A percentile compares a stretch with the other conserved stretches of the same genome.
Evolutionary conservation across 1,284 basidiomycete genomes (phyloP).

Genomic region (Ganoderma boninense): DNA sequence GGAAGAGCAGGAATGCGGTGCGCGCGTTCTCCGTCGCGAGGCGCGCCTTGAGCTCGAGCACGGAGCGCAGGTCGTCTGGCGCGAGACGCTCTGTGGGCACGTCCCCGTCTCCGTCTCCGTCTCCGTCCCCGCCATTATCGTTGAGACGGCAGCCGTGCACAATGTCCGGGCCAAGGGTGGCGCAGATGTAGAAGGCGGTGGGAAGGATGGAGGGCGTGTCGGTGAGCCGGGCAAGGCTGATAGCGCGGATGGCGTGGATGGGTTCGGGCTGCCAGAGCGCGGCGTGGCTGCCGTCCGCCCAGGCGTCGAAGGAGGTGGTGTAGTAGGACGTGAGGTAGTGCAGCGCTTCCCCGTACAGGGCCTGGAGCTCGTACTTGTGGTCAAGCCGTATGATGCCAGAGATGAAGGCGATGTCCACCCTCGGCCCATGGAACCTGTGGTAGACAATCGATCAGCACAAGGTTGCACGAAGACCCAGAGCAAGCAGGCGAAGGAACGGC

Average conservation of each 20-base stretch:
- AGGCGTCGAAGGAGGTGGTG: slow-evolving; percentile 17
- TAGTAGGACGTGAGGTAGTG: slow-evolving; percentile 17
- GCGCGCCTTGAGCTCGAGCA: slow-evolving; percentile 9
- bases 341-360: slow-evolving; percentile 13
- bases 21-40: slow-evolving; percentile 12
- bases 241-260: slow-evolving; percentile 19
- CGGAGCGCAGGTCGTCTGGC: slow-evolving; percentile 14
- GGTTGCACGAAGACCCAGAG: neutral
- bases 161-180: slow-evolving; percentile 18
- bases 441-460: neutral
- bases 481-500: neutral
- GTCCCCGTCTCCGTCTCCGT: slow-evolving; percentile 4
- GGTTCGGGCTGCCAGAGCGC: slow-evolving; percentile 11
- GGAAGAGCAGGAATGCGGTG: slow-evolving; percentile 10
- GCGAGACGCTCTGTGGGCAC: slow-evolving; percentile 15
- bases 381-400: slow-evolving; percentile 20
- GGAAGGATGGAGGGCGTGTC: slow-evolving; percentile 19
- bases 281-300: slow-evolving; percentile 12
- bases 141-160: slow-evolving; percentile 3
- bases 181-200: slow-evolving; percentile 20
- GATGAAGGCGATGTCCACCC: slow-evolving; percentile 19
- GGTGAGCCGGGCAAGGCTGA: slow-evolving; percentile 23
- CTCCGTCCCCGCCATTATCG: no score
- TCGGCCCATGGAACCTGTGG: neutral
- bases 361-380: slow-evolving; percentile 26